A percentile compares a stretch with the other conserved stretches of the same genome.
Conservation (phyloP, 495 filamentous ascomycete species). For the Talaromyces liani region DNA sequence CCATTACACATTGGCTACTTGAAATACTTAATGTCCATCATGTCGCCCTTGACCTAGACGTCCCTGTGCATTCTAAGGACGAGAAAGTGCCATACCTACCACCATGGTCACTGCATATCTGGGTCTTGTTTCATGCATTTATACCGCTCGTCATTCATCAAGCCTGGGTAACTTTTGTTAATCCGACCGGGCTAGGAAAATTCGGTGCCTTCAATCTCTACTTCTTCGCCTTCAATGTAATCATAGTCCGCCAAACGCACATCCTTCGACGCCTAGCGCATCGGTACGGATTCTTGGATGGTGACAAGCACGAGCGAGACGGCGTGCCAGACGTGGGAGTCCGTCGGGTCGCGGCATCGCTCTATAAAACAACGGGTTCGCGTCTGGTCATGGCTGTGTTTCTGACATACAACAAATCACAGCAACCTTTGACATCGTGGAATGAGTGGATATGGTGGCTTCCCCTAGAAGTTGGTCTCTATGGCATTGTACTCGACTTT, state of each 20-base stretch:
- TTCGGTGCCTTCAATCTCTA: slow-evolving; percentile 30
- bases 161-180: slow-evolving; percentile 20
- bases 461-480: slow-evolving; percentile 23
- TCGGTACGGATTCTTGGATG: slow-evolving; percentile 27
- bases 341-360: slow-evolving; percentile 21
- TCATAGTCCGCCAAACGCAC: slow-evolving; percentile 26
- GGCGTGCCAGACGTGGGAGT: slow-evolving; percentile 30
- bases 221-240: slow-evolving; percentile 25
- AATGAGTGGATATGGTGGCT: slow-evolving; percentile 32
- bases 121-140: slow-evolving; percentile 30
- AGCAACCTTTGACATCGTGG: slow-evolving; percentile 20
- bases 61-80: slow-evolving; percentile 30
- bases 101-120: slow-evolving; percentile 30
- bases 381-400: slow-evolving; percentile 28
- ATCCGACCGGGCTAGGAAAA: slow-evolving; percentile 22
- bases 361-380: slow-evolving; percentile 23
- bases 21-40: slow-evolving; percentile 30
- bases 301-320: slow-evolving; percentile 30
- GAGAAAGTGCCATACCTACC: slow-evolving; percentile 32
- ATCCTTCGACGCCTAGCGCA: slow-evolving; percentile 19
- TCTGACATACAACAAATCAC: slow-evolving; percentile 17
- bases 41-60: slow-evolving; percentile 21
- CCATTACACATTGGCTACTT: slow-evolving; percentile 25
- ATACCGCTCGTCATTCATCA: slow-evolving; percentile 31
- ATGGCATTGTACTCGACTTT: slow-evolving; percentile 33